These are phyloP conservation scores for Colletotrichum scovillei DNA, from an alignment of 2,329 filamentous ascomycete genomes.

Conservation along the genomic window DNA sequence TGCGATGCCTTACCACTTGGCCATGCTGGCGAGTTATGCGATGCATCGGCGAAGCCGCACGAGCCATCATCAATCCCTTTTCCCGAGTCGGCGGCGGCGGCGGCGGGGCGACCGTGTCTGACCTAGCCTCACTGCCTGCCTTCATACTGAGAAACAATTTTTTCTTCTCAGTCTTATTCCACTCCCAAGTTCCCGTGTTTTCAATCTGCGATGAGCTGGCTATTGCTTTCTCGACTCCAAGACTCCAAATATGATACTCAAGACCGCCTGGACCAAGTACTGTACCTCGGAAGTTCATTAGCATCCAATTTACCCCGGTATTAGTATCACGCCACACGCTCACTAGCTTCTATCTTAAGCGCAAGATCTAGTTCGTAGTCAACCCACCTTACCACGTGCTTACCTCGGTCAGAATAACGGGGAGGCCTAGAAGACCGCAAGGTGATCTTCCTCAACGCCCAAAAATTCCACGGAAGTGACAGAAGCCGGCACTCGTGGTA, in stretches of 20 bases:
- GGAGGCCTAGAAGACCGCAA: too few species aligned
- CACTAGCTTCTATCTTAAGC: neutral
- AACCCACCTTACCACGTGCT: neutral
- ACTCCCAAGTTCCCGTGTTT: neutral
- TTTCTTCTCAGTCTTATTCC: too few species aligned
- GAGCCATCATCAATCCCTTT: neutral
- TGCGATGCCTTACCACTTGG: conserved; percentile 49
- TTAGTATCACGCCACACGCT: neutral
- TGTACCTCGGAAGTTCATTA: too few species aligned
- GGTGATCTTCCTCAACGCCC: too few species aligned
- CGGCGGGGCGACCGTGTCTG: too few species aligned
- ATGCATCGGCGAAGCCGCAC: neutral
- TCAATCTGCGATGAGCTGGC: neutral
- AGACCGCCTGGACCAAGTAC: neutral
- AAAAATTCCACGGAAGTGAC: neutral
- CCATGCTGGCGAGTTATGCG: conserved; percentile 40
- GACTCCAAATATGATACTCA: neutral
- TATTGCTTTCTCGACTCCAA: neutral
- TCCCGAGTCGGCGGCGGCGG: too few species aligned
- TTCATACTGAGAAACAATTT: neutral
- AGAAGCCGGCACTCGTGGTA: neutral
- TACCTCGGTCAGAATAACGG: too few species aligned
- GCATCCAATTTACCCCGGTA: neutral
- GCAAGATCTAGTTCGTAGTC: neutral
- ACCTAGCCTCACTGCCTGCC: too few species aligned